These are phyloP conservation scores for Kwoniella sp. DNA, from an alignment of 768 basidiomycete genomes.

Conservation along the genomic window DNA sequence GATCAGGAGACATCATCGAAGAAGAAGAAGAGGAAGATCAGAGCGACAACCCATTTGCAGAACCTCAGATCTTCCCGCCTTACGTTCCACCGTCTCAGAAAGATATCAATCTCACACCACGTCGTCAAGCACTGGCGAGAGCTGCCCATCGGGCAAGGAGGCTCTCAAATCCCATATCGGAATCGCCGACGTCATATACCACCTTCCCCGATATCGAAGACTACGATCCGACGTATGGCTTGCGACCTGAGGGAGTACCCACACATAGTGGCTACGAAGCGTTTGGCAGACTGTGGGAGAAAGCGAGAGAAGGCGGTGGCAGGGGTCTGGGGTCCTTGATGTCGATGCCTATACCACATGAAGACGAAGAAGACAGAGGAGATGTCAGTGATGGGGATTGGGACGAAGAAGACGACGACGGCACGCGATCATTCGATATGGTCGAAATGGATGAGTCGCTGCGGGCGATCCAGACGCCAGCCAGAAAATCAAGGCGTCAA, in stretches of 20 bases:
- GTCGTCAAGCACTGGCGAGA: slow-evolving; percentile 26
- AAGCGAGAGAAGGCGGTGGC: slow-evolving; percentile 47
- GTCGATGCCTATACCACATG: slow-evolving; percentile 49
- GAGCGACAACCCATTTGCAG: slow-evolving; percentile 34
- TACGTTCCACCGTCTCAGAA: slow-evolving; percentile 26
- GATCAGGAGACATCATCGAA: slow-evolving; percentile 17
- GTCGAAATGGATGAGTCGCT: slow-evolving; percentile 48
- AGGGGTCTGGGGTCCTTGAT: slow-evolving; percentile 59
- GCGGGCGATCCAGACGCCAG: slow-evolving; percentile 5
- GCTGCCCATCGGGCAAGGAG: slow-evolving; percentile 26
- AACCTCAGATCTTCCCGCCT: slow-evolving; percentile 53
- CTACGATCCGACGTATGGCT: slow-evolving; percentile 94
- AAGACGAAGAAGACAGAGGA: slow-evolving; percentile 53
- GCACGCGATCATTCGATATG: slow-evolving; percentile 41
- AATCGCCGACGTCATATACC: slow-evolving; percentile 55
- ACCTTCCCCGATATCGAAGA: slow-evolving; percentile 73
- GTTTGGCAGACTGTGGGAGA: slow-evolving; percentile 70
- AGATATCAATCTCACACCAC: slow-evolving; percentile 32
- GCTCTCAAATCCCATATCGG: slow-evolving; percentile 35
- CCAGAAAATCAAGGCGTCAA: slow-evolving; percentile 15
- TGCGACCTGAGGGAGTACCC: slow-evolving; percentile 88
- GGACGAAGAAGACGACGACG: slow-evolving; percentile 30
- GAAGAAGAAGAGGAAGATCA: slow-evolving; percentile 34
- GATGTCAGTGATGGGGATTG: slow-evolving; percentile 26
- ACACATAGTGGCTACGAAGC: slow-evolving; percentile 77